Conservation (phyloP, 2,329 filamentous ascomycete genomes). For the Hymenoscyphus fructigenus region DNA sequence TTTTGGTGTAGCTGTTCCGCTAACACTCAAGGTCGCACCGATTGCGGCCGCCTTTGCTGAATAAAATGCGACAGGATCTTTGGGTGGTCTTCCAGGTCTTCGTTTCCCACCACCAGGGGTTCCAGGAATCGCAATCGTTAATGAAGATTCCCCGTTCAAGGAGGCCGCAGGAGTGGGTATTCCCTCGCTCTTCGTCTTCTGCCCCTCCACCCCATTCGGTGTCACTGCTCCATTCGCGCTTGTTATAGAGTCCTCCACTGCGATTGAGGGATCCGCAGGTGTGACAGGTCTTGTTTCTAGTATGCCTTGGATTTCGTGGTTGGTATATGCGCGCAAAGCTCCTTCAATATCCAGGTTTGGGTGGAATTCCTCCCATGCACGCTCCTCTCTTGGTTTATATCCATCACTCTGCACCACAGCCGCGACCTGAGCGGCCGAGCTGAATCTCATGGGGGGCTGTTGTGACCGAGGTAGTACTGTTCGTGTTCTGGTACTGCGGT, state of each 20-base stretch:
- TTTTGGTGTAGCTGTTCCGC: slow-evolving; percentile 42
- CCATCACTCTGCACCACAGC: slow-evolving; percentile 90
- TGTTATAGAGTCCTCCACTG: slow-evolving; percentile 42
- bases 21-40: slow-evolving; percentile 20
- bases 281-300: slow-evolving; percentile 47
- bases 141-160: slow-evolving; percentile 25
- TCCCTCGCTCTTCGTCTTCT: slow-evolving; percentile 29
- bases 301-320: slow-evolving; percentile 82
- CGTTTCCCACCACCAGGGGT: slow-evolving; percentile 48
- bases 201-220: slow-evolving; percentile 26
- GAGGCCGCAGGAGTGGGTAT: slow-evolving; percentile 26
- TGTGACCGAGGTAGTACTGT: slow-evolving; percentile 50
- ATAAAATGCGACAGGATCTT: slow-evolving; percentile 59
- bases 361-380: slow-evolving; percentile 97
- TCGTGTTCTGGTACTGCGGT: slow-evolving; percentile 55
- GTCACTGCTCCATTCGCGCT: slow-evolving; percentile 36
- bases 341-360: slow-evolving; percentile 88
- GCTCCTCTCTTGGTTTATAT: slow-evolving; percentile 95
- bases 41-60: slow-evolving; percentile 46
- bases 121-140: slow-evolving; percentile 38
- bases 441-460: slow-evolving; percentile 45
- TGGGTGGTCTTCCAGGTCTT: slow-evolving; percentile 63
- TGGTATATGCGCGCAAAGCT: slow-evolving; percentile 73
- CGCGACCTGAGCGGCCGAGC: slow-evolving; percentile 68
- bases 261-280: slow-evolving; percentile 38